These are phyloP conservation scores for Wickerhamiella domercqiae DNA, from an alignment of 805 yeast species.

Conservation along the genomic window DNA sequence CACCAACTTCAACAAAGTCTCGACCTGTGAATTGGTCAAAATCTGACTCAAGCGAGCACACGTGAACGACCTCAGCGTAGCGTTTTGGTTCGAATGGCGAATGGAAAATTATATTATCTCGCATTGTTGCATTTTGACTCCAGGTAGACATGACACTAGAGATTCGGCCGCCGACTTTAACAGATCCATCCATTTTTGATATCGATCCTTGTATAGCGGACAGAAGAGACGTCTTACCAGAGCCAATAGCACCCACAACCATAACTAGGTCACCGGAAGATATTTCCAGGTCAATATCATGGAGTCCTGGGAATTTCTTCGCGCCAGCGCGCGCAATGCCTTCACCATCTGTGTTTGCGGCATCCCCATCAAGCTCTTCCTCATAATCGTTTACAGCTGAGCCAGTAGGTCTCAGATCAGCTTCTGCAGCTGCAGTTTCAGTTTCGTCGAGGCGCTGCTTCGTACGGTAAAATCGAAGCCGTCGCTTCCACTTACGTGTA, in stretches of 20 bases:
- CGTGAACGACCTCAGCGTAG: slow-evolving; percentile 7
- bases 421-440: slow-evolving; percentile 2
- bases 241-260: slow-evolving; percentile 70
- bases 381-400: slow-evolving; percentile 6
- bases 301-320: slow-evolving; percentile 29
- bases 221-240: slow-evolving; percentile 65
- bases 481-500: slow-evolving; percentile 12
- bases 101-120: slow-evolving; percentile 64
- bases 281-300: slow-evolving; percentile 38
- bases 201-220: slow-evolving; percentile 60
- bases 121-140: slow-evolving; percentile 69
- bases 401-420: slow-evolving; percentile 2
- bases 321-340: slow-evolving; percentile 16
- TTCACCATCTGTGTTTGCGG: slow-evolving; percentile 4
- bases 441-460: slow-evolving; percentile 6
- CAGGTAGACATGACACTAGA: slow-evolving; percentile 55
- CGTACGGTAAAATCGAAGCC: slow-evolving; percentile 7
- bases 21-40: slow-evolving; percentile 7
- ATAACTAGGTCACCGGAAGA: slow-evolving; percentile 56
- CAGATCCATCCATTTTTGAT: slow-evolving; percentile 38
- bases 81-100: slow-evolving; percentile 31
- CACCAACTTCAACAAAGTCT: slow-evolving; percentile 52
- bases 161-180: slow-evolving; percentile 38
- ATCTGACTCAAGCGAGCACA: slow-evolving; percentile 11
- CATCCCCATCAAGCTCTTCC: slow-evolving; percentile 4